Base-by-base conservation (phyloP, 495 filamentous ascomycete species). In the Immersiella caudata region DNA sequence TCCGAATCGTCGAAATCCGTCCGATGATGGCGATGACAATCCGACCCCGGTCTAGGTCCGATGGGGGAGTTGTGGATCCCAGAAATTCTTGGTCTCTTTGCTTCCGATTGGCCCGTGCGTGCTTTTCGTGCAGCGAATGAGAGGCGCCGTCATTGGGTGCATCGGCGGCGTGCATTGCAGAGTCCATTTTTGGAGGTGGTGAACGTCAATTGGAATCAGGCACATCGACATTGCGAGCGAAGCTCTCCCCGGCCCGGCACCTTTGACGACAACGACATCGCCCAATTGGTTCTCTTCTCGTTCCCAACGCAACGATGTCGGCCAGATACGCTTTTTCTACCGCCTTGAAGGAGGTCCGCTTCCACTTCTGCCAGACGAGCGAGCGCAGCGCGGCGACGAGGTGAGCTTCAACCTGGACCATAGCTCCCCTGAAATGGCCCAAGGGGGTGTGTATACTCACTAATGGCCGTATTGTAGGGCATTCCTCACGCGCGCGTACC, bases 351-450 rank as follows among this genome's bases (percentile, higher is more conserved):
- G 95, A 99, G 84, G 85, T 99, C 76, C 93, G 95, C 70, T 99
- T 99, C 82, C 84, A 94, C 68, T 93, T 98, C 82, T 98, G 96
- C 82, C 95, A 98, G 80, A 91, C 90, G 40, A 90, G 88, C 50
- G 92, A 97, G 76, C 87, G 91, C 73, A 97, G 94, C 82, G 89
- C 91, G 70, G 89, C 90, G 65, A 89, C 90, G 66, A 87, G 96
- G 96, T 96, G 80, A 71, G 82, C 73, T 67, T 22, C 29, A 25
- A 22, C 18, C 24, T 16, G 21, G 7, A 14, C 14, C 8, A 27
- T 0, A 49, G 25, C 40, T 46, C 40, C 11, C 16, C 40, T 14
- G 4, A 2, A 1, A 60, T 12, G 6, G 7, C 0, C 26, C 1
- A 56, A 59, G 55, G 59, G 68, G 57, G 70, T 46, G 3, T 7